Percentiles rank a stretch among this genome's conserved stretches.
Evolutionary conservation across 2,329 filamentous ascomycete species (phyloP).

Genomic region (Claviceps africana): DNA sequence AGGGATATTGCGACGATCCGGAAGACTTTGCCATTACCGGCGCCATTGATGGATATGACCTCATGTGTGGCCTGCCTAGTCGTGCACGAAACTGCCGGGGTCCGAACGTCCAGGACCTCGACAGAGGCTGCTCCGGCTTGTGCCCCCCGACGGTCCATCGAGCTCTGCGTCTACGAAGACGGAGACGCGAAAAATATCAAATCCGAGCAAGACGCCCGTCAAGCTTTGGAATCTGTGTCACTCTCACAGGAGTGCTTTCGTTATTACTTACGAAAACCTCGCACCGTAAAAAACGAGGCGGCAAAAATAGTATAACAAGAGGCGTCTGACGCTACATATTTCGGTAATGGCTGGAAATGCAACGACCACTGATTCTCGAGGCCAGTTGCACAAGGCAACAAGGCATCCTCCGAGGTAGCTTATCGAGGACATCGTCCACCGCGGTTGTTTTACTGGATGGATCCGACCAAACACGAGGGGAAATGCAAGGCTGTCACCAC

Average conservation of each 20-base stretch:
- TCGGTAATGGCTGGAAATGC: background rate
- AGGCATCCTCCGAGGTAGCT: background rate
- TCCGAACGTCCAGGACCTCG: slow-evolving; percentile 4
- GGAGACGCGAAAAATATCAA: slow-evolving; percentile 6
- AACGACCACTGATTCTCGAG: background rate
- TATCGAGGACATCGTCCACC: background rate
- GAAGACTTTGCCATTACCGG: slow-evolving; percentile 5
- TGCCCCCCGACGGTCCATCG: slow-evolving; percentile 7
- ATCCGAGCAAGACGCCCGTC: background rate
- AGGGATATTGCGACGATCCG: background rate
- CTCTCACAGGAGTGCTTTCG: no score
- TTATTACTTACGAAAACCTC: no score
- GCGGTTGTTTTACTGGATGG: background rate
- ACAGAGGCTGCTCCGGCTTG: slow-evolving; percentile 8
- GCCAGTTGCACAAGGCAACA: background rate
- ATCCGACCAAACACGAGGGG: background rate
- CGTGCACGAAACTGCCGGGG: slow-evolving; percentile 3
- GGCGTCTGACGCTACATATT: background rate
- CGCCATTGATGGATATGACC: background rate
- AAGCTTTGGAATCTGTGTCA: background rate
- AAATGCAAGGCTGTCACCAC: background rate
- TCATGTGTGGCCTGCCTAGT: slow-evolving; percentile 1
- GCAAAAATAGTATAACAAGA: no score
- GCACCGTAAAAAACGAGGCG: no score
- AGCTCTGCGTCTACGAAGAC: slow-evolving; percentile 6